Conservation (phyloP, 345 rosid species). For the Lepidium didymum region DNA sequence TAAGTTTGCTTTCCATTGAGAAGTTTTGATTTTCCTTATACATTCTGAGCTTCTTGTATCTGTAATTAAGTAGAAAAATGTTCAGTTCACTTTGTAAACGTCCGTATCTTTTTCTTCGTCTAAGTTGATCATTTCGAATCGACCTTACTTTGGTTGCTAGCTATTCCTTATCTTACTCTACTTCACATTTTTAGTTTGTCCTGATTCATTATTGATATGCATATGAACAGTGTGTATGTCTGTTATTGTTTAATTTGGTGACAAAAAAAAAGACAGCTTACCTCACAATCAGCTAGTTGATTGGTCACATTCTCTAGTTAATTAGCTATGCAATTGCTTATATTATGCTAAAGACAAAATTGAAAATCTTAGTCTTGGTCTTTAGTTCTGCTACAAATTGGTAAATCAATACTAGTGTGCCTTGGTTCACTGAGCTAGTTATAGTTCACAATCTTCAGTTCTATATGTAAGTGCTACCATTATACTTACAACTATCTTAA, state of each 20-base stretch:
- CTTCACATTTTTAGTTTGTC: background rate
- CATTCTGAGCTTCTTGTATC: background rate
- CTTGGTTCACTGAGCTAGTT: background rate
- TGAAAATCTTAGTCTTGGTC: background rate
- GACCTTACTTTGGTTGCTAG: background rate
- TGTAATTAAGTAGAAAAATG: background rate
- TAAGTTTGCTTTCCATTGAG: background rate
- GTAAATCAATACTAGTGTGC: background rate
- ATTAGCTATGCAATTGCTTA: background rate
- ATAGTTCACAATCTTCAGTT: background rate
- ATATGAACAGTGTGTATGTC: background rate
- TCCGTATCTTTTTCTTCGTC: background rate
- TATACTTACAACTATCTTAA: too few relatives aligned
- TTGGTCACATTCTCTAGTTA: background rate
- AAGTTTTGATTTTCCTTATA: background rate
- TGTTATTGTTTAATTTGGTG: background rate
- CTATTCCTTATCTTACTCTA: background rate
- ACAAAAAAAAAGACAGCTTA: too few relatives aligned
- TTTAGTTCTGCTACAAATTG: background rate
- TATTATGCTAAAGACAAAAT: background rate
- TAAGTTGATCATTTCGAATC: background rate
- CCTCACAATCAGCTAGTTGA: background rate
- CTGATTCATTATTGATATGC: background rate
- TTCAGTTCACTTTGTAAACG: background rate
- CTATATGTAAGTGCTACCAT: background rate